Evolutionary conservation across 345 rosid genomes (phyloP).

Genomic region (Fremontodendron californicum): DNA sequence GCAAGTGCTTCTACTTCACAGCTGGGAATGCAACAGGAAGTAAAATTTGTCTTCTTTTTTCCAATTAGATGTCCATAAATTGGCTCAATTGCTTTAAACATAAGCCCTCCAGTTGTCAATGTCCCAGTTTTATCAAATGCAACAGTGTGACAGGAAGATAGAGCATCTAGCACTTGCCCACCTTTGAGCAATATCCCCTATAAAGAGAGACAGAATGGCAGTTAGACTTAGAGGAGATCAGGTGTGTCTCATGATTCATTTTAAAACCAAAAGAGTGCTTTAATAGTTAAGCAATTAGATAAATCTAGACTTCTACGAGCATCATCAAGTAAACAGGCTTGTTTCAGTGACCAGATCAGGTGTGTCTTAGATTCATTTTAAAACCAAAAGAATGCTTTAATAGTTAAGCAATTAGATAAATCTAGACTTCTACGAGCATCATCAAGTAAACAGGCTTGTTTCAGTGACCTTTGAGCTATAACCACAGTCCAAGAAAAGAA

Average conservation of each 20-base stretch:
- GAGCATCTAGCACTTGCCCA: constrained; percentile 91
- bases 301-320: neutral
- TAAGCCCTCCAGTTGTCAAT: constrained; percentile 92
- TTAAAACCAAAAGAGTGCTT: neutral
- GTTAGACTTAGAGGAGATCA: neutral
- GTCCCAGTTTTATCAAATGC: constrained; percentile 99
- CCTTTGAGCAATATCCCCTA: constrained; percentile 97
- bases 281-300: neutral
- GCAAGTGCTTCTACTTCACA: constrained; percentile 99
- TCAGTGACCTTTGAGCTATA: neutral
- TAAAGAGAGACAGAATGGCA: neutral
- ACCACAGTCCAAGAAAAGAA: neutral
- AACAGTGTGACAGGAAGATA: constrained; percentile 82
- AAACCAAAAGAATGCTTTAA: neutral
- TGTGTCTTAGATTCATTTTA: neutral
- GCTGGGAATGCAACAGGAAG: constrained; percentile 71
- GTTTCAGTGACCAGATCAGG: too few relatives aligned
- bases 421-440: constrained; percentile 1
- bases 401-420: neutral
- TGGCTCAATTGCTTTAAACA: constrained; percentile 91
- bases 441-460: neutral
- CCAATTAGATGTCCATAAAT: constrained; percentile 69
- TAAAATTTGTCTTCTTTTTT: constrained; percentile 21
- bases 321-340: neutral
- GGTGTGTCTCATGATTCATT: neutral